These are phyloP conservation scores for Podaxis sp. DNA, from an alignment of 768 basidiomycete genomes.

Conservation along the genomic window DNA sequence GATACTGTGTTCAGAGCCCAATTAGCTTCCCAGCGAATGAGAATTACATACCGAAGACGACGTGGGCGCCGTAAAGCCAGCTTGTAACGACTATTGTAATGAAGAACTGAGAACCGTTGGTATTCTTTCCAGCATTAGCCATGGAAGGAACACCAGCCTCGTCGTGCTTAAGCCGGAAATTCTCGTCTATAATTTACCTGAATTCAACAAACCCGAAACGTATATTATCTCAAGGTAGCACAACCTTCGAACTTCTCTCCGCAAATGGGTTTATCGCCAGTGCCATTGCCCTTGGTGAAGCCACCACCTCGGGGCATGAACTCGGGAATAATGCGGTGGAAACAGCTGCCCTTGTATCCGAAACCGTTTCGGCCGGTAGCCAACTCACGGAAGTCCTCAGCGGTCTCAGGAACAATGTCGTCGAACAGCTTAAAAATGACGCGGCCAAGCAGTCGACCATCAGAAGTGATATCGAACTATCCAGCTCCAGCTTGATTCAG, in stretches of 20 bases:
- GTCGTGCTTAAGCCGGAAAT: conserved; percentile 73
- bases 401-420: conserved; percentile 70
- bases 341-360: conserved; percentile 66
- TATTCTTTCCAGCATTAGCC: conserved; percentile 80
- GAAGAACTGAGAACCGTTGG: conserved; percentile 89
- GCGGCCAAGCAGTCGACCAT: conserved; percentile 41
- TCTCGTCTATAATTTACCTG: conserved; percentile 62
- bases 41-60: conserved; percentile 73
- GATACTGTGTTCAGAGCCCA: conserved; percentile 13
- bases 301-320: conserved; percentile 92
- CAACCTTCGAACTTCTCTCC: conserved; percentile 66
- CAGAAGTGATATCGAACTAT: conserved; percentile 68
- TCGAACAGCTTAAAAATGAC: conserved; percentile 88
- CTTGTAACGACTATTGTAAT: conserved; percentile 76
- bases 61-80: conserved; percentile 83
- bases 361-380: conserved; percentile 72
- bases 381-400: conserved; percentile 87
- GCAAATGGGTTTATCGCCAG: conserved; percentile 80
- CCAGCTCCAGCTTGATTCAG: not conserved
- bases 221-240: conserved; percentile 8
- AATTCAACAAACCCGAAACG: not conserved
- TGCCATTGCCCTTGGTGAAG: conserved; percentile 68
- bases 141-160: conserved; percentile 72
- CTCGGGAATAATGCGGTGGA: conserved; percentile 84
- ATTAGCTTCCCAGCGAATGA: not conserved